Evolutionary conservation across 306 rosid genomes (phyloP), one percentile per base, ranked within the genome.

Genomic region (Myrica gale): DNA sequence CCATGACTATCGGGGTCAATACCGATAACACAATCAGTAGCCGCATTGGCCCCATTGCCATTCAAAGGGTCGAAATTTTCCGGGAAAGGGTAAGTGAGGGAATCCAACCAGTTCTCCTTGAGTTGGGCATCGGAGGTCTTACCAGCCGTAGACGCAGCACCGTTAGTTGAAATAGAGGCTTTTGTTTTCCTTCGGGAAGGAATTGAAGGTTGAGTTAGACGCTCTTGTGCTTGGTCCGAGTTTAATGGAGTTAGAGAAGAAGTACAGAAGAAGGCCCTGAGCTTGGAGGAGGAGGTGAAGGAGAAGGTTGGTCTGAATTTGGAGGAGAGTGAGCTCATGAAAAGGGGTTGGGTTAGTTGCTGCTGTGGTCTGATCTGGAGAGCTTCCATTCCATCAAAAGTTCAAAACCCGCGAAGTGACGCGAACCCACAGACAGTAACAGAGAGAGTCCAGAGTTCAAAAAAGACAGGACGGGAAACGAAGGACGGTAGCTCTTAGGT

Each of bases 1-100:
- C 98, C 98, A 63, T 87, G 76, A 57, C 80, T 73, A 82, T 94
- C 98, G 6, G 97, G 98, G 82, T 94, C 98, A 51, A 94, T 71
- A 47, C 98, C 97, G 71, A 92, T 76, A 73, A 91, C 85, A 89
- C 91, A 90, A 50, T 80, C 78, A 9, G 83, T 83, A 17, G 68
- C 82, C n/a, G 81, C 82, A 79, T 52, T 68, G 7, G 46, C 73
- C 51, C n/a, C 51, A n/a, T 63, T 77, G 67, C 73, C 74, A 62
- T 74, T 72, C 26, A 81, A 70, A 71, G 65, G 62, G 37, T 50
- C 76, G 26, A 32, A 13, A 52, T 56, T 78, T 11, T 17, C 78
- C 17, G 84, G 89, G 8, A 76, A 75, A 77, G 92, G 88, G 78
- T 75, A 83, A 37, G 96, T 85, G 12, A 94, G 90, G 82, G 98